phyloP scores from a whole-genome alignment of 1,284 basidiomycete genomes.

The Takashimella tepidaria region DNA sequence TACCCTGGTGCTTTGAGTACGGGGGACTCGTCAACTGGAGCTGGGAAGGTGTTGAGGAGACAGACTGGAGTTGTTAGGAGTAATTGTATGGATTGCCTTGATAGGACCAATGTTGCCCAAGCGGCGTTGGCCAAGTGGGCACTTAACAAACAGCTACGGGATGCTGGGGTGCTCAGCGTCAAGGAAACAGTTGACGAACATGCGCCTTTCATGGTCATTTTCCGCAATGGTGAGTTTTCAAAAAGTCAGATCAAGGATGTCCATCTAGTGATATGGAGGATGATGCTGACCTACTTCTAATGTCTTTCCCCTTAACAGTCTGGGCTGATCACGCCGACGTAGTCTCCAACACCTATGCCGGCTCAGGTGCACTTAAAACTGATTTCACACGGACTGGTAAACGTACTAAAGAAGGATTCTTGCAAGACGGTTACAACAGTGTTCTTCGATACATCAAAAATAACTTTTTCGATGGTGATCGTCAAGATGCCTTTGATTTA shows the following conservation, averaged over 20 bases:
- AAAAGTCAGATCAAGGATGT: conserved; percentile 15
- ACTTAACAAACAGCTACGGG: conserved; percentile 71
- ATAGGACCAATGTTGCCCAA: conserved; percentile 96
- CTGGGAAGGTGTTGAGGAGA: conserved; percentile 20
- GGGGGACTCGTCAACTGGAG: conserved; percentile 10
- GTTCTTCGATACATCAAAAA: conserved; percentile 87
- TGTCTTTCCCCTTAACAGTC: too few species aligned
- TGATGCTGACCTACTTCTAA: conserved; percentile 1
- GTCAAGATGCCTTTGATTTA: conserved; percentile 92
- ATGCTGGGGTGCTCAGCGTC: conserved; percentile 63
- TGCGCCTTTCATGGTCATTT: conserved; percentile 69
- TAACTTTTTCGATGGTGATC: conserved; percentile 92
- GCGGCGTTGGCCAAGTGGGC: conserved; percentile 79
- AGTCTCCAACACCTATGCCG: conserved; percentile 87
- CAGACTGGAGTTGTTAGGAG: conserved; percentile 50
- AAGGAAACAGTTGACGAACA: conserved; percentile 72
- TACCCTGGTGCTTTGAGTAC: conserved; percentile 14
- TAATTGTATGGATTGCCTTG: conserved; percentile 83
- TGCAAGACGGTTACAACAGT: conserved; percentile 87
- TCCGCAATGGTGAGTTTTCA: conserved; percentile 85
- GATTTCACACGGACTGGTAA: conserved; percentile 95
- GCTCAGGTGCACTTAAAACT: conserved; percentile 93
- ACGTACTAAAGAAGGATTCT: conserved; percentile 68
- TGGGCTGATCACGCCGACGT: conserved; percentile 97
- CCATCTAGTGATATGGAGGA: too few species aligned